Base-by-base conservation (phyloP, 1,284 basidiomycete genomes). In the Ganoderma lucidum region DNA sequence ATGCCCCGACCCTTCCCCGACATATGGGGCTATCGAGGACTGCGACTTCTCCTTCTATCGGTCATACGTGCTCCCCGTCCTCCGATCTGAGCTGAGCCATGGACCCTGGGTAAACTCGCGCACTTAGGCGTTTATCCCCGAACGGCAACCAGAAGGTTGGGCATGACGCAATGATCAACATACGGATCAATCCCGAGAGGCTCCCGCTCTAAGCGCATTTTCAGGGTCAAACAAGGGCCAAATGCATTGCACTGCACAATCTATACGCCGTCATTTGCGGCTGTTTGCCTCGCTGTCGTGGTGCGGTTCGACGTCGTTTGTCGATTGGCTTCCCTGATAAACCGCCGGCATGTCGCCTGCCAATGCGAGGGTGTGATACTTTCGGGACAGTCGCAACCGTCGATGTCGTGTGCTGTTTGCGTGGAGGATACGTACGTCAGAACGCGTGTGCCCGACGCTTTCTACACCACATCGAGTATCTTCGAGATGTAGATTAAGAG, bases 101-200 rank as follows among this genome's bases (percentile, higher is more conserved):
- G 28, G 19, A 53, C 39, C 63, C 56, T 59, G 56, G 56, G 56
- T 39, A 35, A 39, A 32, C 56, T 59, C 56, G 56, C 56, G 56
- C 56, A 39, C 35, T 59, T 35, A 35, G 37, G 59, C 59, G 59
- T 39, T 61, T 63, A 63, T 51, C 62, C 62, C 62, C 62, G 62
- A 35, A n/a, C 59, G 59, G 59, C 23, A 10, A 39, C 56, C n/a
- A 39, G 35, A 28, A 55, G 53, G 23, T 53, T 39, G 39, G 58
- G n/a, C 64, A 66, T 72, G 71, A 70, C 66, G 71, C 71, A 69
- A 65, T 65, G 71, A 72, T 72, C 65, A 72, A 58, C 71, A 65
- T 39, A 41, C 59, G 59, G 68, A 70, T 72, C 71, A 63, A 19
- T n/a, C 35, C 56, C n/a, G 32, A 2, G 37, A 17, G 5, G 19